A percentile compares a stretch with the other conserved stretches of the same genome.
Evolutionary conservation across 202 grass and related monocot genomes (phyloP).

Genomic region (Brachypodium distachyon): DNA sequence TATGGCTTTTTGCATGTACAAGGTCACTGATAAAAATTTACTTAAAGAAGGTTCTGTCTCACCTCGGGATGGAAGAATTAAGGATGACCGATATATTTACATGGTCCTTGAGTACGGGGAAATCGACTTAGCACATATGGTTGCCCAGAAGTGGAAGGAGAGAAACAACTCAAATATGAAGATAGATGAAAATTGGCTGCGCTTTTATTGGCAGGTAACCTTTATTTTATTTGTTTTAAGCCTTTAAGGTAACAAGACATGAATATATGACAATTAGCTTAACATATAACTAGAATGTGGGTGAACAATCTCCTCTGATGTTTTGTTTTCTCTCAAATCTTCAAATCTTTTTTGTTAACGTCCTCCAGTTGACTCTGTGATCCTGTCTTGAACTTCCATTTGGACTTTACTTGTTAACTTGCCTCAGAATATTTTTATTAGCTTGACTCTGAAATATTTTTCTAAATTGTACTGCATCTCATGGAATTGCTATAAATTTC

Average conservation of each 20-base stretch:
- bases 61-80: conserved; percentile 65
- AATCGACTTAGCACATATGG: conserved; percentile 95
- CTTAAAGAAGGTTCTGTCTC: conserved; percentile 42
- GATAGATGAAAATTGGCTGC: conserved; percentile 94
- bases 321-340: neutral
- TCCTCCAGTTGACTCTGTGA: neutral
- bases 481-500: neutral
- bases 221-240: conserved; percentile 4
- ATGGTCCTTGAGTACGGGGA: conserved; percentile 98
- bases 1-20: conserved; percentile 39
- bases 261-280: conserved; percentile 6
- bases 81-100: conserved; percentile 82
- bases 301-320: conserved; percentile 10
- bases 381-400: neutral
- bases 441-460: neutral
- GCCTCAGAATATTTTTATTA: neutral
- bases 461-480: neutral
- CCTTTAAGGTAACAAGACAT: conserved; percentile 5
- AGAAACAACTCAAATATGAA: conserved; percentile 30
- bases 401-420: neutral
- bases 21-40: conserved; percentile 90
- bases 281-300: neutral
- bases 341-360: neutral
- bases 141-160: conserved; percentile 80
- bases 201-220: conserved; percentile 96